Conservation (phyloP, 331 rosid species). For the Saraca asoca region DNA sequence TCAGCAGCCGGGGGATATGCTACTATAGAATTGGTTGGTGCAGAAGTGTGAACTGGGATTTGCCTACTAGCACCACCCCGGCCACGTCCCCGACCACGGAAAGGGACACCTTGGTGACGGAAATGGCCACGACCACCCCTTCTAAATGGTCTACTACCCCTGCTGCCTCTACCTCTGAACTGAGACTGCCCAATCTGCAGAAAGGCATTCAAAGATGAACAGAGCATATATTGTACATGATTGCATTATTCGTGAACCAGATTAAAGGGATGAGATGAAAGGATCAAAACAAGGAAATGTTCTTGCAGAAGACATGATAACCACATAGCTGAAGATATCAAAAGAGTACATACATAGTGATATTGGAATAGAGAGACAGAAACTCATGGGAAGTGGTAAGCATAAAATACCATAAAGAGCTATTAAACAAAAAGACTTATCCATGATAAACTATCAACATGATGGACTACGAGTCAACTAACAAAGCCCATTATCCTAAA, state of each 20-base stretch:
- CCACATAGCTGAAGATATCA: conserved; percentile 1
- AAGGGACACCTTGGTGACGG: conserved; percentile 47
- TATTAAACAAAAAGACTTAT: neutral
- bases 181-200: conserved; percentile 64
- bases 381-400: neutral
- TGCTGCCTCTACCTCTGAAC: conserved; percentile 66
- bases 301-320: conserved; percentile 22
- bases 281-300: conserved; percentile 14
- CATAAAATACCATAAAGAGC: neutral
- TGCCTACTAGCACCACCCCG: conserved; percentile 56
- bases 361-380: neutral
- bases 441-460: conserved; percentile 7
- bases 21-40: conserved; percentile 38
- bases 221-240: conserved; percentile 37
- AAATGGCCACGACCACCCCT: conserved; percentile 63
- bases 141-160: conserved; percentile 64
- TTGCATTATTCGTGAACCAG: conserved; percentile 27
- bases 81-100: conserved; percentile 65
- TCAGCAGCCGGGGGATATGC: conserved; percentile 47
- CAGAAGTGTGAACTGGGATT: conserved; percentile 55
- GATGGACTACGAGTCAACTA: conserved; percentile 18
- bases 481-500: conserved; percentile 9
- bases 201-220: conserved; percentile 48
- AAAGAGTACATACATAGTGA: neutral
- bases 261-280: conserved; percentile 14